phyloP scores from a whole-genome alignment of 257 asterid species.

The Nicotiana paniculata region DNA sequence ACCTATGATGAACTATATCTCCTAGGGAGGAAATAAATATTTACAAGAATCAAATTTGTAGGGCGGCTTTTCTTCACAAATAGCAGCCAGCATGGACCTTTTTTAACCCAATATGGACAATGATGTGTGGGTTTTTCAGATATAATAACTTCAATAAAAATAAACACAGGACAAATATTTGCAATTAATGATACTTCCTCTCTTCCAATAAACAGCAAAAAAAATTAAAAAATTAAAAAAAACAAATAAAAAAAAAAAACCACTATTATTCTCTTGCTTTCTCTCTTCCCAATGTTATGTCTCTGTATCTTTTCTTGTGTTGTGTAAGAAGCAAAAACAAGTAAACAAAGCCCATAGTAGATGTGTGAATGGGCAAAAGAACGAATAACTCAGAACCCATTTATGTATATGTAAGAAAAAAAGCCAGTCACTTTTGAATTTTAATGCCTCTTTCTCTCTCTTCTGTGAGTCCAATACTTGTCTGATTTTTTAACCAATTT shows the following conservation, averaged over 20 bases:
- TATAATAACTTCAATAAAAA: neutral
- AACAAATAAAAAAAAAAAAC: neutral
- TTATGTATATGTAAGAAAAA: slow-evolving; percentile 17
- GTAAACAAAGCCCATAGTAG: neutral
- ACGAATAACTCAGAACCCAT: slow-evolving; percentile 3
- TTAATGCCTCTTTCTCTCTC: slow-evolving; percentile 19
- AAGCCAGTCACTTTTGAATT: slow-evolving; percentile 53
- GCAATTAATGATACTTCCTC: neutral
- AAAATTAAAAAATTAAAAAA: neutral
- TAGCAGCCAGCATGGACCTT: neutral
- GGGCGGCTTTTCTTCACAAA: neutral
- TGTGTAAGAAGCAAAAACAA: neutral
- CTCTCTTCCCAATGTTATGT: slow-evolving; percentile 4
- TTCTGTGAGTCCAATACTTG: slow-evolving; percentile 6
- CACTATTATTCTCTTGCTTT: slow-evolving; percentile 9
- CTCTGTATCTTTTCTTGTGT: neutral
- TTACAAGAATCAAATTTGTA: neutral
- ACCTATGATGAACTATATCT: no score
- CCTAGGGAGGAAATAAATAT: neutral
- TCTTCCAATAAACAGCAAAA: neutral
- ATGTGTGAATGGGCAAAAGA: neutral
- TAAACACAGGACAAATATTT: neutral
- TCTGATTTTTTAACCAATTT: slow-evolving; percentile 14
- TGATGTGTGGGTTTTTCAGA: neutral
- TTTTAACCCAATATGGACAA: neutral